Base-by-base conservation (phyloP, 1,284 basidiomycete species). In the Irpex sp. region DNA sequence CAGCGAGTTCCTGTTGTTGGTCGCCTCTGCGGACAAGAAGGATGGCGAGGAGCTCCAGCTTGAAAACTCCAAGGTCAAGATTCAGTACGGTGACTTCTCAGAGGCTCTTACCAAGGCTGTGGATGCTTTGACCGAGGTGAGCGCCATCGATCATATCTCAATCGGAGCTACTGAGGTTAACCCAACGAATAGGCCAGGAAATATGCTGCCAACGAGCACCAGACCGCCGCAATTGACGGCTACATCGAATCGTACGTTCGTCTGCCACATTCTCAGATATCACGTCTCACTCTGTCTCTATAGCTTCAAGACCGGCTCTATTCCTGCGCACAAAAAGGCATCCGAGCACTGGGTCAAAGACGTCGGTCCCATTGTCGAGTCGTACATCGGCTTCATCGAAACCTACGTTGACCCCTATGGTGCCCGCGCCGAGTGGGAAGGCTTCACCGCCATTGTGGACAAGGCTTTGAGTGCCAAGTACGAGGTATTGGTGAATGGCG, bases 391-490 rank as follows among this genome's bases (percentile, higher is more conserved):
- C 26, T 80, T 78, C 65, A 73, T 81, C 40, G 81, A 82, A 72
- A 91, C 89, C 1, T 94, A 94, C 66, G 88, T 93, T 17, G 93
- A 95, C 72, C 93, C 93, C 7, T 93, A 91, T 66, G 91, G 89
- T 56, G 88, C 83, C 31, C 85, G 91, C 60, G 92, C 92, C 0
- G 93, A 94, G 73, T 94, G 92, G 91, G 92, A 94, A 84, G 92
- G 92, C 40, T 95, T 95, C 74, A 92, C 92, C 36, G 92, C 93
- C 4, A 89, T 94, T 67, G 93, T 95, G 58, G 86, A 94, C 79
- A 94, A 94, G 76, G 78, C 84, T 64, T 81, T 92, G 60, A 92
- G 90, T 68, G 85, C 85, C 6, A 93, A 92, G 76, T 95, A 93
- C 70, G 90, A 90, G 69, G 82, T 75, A 13, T 81, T 95, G 31